Conservation (phyloP, 2,329 filamentous ascomycete species). For the Aureobasidium sp. region DNA sequence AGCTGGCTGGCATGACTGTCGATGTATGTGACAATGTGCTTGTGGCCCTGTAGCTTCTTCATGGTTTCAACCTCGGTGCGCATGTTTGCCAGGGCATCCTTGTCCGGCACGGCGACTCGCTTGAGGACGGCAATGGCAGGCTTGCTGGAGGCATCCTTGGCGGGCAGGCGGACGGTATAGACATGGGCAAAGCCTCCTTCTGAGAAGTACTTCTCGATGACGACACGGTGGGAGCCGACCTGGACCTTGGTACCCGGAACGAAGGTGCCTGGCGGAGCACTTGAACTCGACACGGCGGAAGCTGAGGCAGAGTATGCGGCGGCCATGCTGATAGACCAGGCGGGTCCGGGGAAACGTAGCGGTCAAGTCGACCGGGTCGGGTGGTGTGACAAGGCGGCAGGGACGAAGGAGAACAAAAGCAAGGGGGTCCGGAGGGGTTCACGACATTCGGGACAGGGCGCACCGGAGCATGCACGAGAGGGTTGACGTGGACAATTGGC, state of each 20-base stretch:
- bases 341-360: constrained; percentile 10
- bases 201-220: constrained; percentile 95
- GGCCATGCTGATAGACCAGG: constrained; percentile 10
- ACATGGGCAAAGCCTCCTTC: constrained; percentile 98
- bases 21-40: constrained; percentile 94
- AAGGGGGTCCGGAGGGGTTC: background rate
- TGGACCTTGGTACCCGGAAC: constrained; percentile 92
- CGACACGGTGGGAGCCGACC: constrained; percentile 82
- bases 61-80: constrained; percentile 98
- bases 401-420: background rate
- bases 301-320: constrained; percentile 11
- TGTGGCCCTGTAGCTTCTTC: constrained; percentile 97
- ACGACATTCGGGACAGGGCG: background rate
- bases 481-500: background rate
- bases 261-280: constrained; percentile 65
- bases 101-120: constrained; percentile 92
- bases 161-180: constrained; percentile 83
- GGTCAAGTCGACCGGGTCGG: background rate
- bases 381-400: background rate
- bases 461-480: background rate
- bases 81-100: constrained; percentile 90
- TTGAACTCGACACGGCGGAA: constrained; percentile 15
- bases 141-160: constrained; percentile 57
- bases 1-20: constrained; percentile 96
- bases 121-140: constrained; percentile 82